Conservation (phyloP, 768 basidiomycete genomes). For the Russula brevipes region DNA sequence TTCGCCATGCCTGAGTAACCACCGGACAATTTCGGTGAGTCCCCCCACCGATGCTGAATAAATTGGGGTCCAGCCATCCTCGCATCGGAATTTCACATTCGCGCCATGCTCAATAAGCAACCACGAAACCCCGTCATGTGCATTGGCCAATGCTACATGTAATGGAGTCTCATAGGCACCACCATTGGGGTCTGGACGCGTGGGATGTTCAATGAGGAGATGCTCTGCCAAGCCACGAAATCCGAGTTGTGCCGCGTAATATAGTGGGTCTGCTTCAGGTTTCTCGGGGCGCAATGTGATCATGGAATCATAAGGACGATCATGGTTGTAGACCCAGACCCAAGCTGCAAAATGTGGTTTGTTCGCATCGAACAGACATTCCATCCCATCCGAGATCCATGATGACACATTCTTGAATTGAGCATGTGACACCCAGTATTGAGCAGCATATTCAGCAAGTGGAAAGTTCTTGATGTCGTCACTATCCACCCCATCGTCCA, state of each 20-base stretch:
- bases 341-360: background rate
- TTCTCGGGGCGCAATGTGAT: too few species aligned
- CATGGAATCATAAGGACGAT: background rate
- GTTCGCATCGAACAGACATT: background rate
- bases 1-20: background rate
- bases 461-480: background rate
- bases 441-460: background rate
- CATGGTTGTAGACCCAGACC: background rate
- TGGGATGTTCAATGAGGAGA: background rate
- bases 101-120: background rate
- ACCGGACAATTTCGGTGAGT: background rate
- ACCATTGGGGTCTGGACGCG: background rate
- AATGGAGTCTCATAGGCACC: background rate
- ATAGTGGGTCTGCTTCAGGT: background rate
- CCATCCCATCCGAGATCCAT: background rate
- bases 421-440: background rate
- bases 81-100: background rate
- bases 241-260: background rate
- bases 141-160: background rate
- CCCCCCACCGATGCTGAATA: background rate
- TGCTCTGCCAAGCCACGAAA: background rate
- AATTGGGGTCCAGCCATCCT: background rate
- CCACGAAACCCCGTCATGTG: background rate
- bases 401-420: background rate
- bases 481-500: background rate